Evolutionary conservation across 2,329 filamentous ascomycete species (phyloP).

Genomic region (Zymoseptoria brevis): DNA sequence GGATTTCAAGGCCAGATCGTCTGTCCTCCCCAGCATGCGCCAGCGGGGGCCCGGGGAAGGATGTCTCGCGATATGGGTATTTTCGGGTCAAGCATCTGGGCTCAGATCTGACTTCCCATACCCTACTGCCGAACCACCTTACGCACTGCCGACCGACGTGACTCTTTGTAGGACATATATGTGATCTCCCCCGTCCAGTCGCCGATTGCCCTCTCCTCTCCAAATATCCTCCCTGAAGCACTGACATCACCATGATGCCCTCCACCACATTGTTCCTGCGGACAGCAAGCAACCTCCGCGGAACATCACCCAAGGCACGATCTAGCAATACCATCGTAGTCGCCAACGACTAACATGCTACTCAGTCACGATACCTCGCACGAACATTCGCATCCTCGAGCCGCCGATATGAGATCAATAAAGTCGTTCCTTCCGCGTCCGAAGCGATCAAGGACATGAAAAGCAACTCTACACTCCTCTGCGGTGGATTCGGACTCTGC

Average conservation of each 20-base stretch:
- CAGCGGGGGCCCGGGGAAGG: neutral
- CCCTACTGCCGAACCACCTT: neutral
- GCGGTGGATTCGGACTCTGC: constrained; percentile 75
- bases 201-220: neutral
- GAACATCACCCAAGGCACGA: constrained; percentile 13
- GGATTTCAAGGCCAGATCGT: neutral
- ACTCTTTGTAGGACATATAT: neutral
- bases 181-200: neutral
- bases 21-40: neutral
- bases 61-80: neutral
- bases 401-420: constrained; percentile 20
- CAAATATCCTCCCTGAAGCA: neutral
- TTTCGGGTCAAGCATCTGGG: neutral
- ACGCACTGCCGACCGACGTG: neutral
- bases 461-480: constrained; percentile 63
- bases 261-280: constrained; percentile 15
- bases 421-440: constrained; percentile 44
- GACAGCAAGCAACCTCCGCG: constrained; percentile 15
- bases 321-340: neutral
- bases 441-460: constrained; percentile 63
- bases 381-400: constrained; percentile 20
- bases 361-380: constrained; percentile 14
- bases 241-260: constrained; percentile 7
- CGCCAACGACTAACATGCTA: neutral
- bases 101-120: neutral